Base-by-base conservation (phyloP, 1,139 yeast genomes). In the Kodamaea fungicola region DNA sequence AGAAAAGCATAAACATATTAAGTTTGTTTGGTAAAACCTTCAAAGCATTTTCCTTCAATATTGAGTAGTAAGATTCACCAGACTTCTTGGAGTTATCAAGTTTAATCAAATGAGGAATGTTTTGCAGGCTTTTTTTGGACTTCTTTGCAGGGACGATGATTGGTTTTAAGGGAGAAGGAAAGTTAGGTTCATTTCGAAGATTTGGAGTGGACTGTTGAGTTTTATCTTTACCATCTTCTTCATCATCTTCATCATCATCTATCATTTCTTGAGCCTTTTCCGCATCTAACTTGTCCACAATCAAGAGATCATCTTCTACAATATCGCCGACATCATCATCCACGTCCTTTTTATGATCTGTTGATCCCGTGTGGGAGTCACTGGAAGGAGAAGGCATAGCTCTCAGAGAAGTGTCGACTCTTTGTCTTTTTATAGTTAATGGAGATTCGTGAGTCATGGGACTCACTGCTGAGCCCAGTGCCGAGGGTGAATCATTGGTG, bases 1-100 rank as follows among this genome's bases (percentile, higher is more conserved):
- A 54, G 36, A 64, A 57, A n/a, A 69, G 51, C 39, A 62, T 51
- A 28, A 57, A 52, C 31, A 59, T 41, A 32, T 51, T 61, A 8
- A 49, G 43, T 32, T 61, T 59, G 28, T 49, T 45, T 0, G 76
- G 76, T 12, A 71, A 49, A 1, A 67, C 50, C 30, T 53, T 48
- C 10, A 64, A 33, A 2, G 65, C 51, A 3, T 60, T 58, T 13
- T 52, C 45, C 41, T 59, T 64, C 1, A 64, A 65, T n/a, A 61
- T 39, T 7, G 45, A 40, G 43, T 58, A 67, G 46, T 57, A 66
- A 2, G 55, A 61, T 16, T 40, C 32, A 8, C 29, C 26, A 3
- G 28, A 28, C 12, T 30, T 30, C 25, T 33, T 37, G 12, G 30
- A 25, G 12, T 10, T 7, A 21, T 33, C 35, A 9, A 37, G 40